Percentiles rank a stretch among this genome's conserved stretches.
Evolutionary conservation across 768 basidiomycete genomes (phyloP).

Genomic region (Tylopilus plumbeoviolaceoides): DNA sequence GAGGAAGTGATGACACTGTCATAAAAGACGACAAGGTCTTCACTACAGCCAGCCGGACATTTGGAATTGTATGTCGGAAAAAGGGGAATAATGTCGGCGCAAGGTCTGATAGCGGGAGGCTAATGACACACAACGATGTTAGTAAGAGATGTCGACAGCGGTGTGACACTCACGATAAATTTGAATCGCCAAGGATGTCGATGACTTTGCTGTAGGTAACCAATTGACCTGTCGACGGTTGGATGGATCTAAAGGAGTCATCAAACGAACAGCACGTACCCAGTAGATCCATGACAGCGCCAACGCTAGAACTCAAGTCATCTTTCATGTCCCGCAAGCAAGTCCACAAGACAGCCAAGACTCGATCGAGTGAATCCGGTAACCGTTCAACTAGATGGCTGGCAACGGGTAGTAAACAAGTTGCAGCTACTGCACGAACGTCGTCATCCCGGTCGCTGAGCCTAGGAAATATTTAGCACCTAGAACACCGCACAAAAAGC

Average conservation of each 20-base stretch:
- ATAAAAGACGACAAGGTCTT: conserved; percentile 87
- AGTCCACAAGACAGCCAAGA: conserved; percentile 85
- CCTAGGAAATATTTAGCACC: conserved; percentile 37
- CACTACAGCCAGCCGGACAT: conserved; percentile 90
- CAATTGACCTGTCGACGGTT: conserved; percentile 58
- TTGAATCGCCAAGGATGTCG: conserved; percentile 61
- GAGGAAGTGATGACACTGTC: conserved; percentile 64
- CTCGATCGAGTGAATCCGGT: conserved; percentile 62
- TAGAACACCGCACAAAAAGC: background rate
- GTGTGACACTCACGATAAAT: conserved; percentile 58
- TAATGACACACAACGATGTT: conserved; percentile 25
- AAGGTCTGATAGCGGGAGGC: conserved; percentile 75
- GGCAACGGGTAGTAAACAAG: conserved; percentile 87
- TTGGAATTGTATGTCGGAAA: conserved; percentile 94
- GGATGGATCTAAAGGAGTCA: conserved; percentile 1
- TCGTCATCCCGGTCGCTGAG: conserved; percentile 92
- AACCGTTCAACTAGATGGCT: conserved; percentile 72
- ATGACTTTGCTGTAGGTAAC: conserved; percentile 79
- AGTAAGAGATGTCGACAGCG: conserved; percentile 1
- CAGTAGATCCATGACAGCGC: conserved; percentile 96
- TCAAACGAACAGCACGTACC: conserved; percentile 42
- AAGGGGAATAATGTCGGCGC: conserved; percentile 91
- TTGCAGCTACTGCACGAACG: conserved; percentile 91
- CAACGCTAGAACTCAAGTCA: conserved; percentile 93
- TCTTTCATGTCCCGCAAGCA: conserved; percentile 93